Base-by-base conservation (phyloP, 148 eudicot genomes). In the Camellia japonica region DNA sequence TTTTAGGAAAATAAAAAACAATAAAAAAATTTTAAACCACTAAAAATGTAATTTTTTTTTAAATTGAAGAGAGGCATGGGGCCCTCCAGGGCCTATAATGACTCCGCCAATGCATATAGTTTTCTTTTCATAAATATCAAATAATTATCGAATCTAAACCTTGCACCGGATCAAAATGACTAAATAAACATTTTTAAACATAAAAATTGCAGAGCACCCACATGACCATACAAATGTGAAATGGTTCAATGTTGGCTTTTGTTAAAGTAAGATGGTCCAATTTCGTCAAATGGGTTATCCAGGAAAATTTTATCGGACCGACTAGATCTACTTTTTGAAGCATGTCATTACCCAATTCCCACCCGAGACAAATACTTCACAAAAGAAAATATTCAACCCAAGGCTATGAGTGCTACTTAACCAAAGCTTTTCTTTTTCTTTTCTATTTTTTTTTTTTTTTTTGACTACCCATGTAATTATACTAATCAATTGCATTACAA, bases 351-450 rank as follows among this genome's bases (percentile, higher is more conserved):
- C 59, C 74, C 59, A 73, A 12, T 9, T 16, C 63, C 73, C 47
- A 67, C 73, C 73, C 46, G 65, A 79, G 65, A 70, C 58, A 62
- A 78, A 38, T 67, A 47, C 55, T 76, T 0, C 51, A 16, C 72
- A 11, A 12, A 61, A 42, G 6, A n/a, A 54, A 12, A 73, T 1
- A 54, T 54, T 73, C 41, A 11, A 55, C 7, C 11, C 19, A 3
- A 60, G 0, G n/a, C 16, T 0, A 60, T 15, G 16, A 73, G 16
- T 41, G 7, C 23, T 55, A n/a, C 10, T 14, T 5, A n/a, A 18
- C 74, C 44, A 66, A 6, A 30, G 16, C 20, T 74, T 42, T 56
- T 23, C 10, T 62, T 20, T n/a, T 62, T 74, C 11, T 56, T 16
- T 58, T 38, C 7, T 61, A 12, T 61, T 61, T 61, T 18, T 3